Conservation (phyloP, 1,284 basidiomycete genomes). For the Volvariella surrecta region DNA sequence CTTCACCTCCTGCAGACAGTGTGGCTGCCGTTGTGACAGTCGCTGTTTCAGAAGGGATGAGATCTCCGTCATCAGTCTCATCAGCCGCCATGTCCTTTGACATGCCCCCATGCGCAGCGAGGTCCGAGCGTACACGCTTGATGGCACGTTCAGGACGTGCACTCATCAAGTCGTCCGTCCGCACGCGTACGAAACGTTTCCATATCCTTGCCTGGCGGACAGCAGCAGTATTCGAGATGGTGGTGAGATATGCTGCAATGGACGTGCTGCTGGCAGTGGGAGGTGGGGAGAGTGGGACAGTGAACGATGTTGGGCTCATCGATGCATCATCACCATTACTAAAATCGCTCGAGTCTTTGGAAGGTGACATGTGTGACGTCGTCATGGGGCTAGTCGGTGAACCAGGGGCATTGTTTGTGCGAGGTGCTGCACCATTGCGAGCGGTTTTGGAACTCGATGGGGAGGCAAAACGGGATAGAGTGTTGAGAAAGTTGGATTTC, state of each 20-base stretch:
- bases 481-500: slow-evolving; percentile 75
- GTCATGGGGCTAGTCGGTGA: slow-evolving; percentile 23
- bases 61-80: slow-evolving; percentile 13
- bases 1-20: background rate
- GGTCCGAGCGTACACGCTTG: slow-evolving; percentile 77
- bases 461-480: slow-evolving; percentile 69
- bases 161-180: slow-evolving; percentile 81
- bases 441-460: slow-evolving; percentile 39
- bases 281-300: background rate
- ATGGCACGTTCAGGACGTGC: slow-evolving; percentile 80
- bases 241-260: slow-evolving; percentile 76
- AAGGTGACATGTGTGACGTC: slow-evolving; percentile 43
- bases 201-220: slow-evolving; percentile 63
- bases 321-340: background rate
- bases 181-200: slow-evolving; percentile 80
- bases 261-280: slow-evolving; percentile 48
- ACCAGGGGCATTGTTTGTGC: slow-evolving; percentile 24
- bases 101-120: slow-evolving; percentile 56
- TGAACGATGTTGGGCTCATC: background rate
- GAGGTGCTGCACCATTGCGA: slow-evolving; percentile 15
- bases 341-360: slow-evolving; percentile 37
- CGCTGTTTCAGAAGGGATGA: slow-evolving; percentile 5
- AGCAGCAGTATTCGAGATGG: slow-evolving; percentile 57
- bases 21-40: slow-evolving; percentile 6
- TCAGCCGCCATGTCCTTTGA: slow-evolving; percentile 24